Percentiles rank a stretch among this genome's conserved stretches.
phyloP scores from a whole-genome alignment of 257 asterid genomes.

The Pogostemon cablin region DNA sequence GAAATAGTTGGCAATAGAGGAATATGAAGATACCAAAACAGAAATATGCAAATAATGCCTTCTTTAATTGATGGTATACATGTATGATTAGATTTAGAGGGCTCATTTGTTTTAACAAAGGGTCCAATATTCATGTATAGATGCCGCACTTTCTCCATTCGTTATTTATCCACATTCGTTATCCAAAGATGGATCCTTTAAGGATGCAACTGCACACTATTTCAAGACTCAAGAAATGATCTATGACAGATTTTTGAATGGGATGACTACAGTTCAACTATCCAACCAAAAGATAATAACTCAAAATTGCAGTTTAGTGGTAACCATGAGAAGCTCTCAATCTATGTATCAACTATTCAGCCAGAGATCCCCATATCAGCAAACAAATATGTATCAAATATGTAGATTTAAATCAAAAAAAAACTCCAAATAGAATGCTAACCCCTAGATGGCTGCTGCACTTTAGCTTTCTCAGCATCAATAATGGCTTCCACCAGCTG shows the following conservation, averaged over 20 bases:
- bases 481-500: conserved; percentile 68
- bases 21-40: conserved; percentile 10
- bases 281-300: too few relatives aligned
- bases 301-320: too few relatives aligned
- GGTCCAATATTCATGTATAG: conserved; percentile 16
- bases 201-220: too few relatives aligned
- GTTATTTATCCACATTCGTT: too few relatives aligned
- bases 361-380: too few relatives aligned
- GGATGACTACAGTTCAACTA: too few relatives aligned
- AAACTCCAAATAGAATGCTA: background rate
- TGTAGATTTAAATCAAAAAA: background rate
- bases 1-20: background rate
- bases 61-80: conserved; percentile 1
- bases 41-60: background rate
- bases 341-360: too few relatives aligned
- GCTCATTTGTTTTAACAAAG: conserved; percentile 22
- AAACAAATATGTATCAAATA: background rate
- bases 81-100: background rate
- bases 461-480: conserved; percentile 91
- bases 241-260: too few relatives aligned
- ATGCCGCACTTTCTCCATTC: background rate
- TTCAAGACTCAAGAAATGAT: too few relatives aligned
- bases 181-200: too few relatives aligned
- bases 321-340: too few relatives aligned
- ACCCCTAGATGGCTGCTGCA: conserved; percentile 50